Percentiles rank a stretch among this genome's conserved stretches.
Conservation (phyloP, 768 basidiomycete genomes). For the Lanmaoa rubissima region DNA sequence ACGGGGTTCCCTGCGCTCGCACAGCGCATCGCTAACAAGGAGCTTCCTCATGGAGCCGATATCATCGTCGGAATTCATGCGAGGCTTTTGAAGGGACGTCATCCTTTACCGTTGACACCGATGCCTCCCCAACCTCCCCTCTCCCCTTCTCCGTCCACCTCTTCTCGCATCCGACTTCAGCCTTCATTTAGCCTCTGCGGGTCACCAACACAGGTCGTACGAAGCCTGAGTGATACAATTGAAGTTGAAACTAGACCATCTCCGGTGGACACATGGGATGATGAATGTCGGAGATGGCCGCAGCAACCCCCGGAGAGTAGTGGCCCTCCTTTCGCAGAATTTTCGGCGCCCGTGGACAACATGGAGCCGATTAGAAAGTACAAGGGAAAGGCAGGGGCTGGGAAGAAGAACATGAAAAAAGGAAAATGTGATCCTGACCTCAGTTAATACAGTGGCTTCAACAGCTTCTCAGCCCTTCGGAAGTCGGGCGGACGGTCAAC, state of each 20-base stretch:
- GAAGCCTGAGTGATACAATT: too few species aligned
- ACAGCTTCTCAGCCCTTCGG: background rate
- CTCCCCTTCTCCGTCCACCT: background rate
- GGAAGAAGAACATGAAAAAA: background rate
- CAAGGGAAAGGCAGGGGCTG: background rate
- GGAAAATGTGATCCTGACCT: background rate
- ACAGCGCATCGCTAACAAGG: constrained; percentile 14
- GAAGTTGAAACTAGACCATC: background rate
- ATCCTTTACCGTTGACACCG: background rate
- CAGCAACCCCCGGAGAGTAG: too few species aligned
- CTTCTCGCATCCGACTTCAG: background rate
- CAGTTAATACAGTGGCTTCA: background rate
- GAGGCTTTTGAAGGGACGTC: constrained; percentile 12
- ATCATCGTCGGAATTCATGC: constrained; percentile 22
- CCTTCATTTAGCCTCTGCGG: too few species aligned
- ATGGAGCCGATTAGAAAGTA: too few species aligned
- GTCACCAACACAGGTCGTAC: background rate
- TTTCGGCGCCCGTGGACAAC: background rate
- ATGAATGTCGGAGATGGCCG: too few species aligned
- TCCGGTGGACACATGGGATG: too few species aligned
- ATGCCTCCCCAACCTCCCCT: too few species aligned
- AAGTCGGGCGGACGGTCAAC: too few species aligned
- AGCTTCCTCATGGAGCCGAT: constrained; percentile 21
- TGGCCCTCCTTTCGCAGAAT: background rate
- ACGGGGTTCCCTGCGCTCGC: constrained; percentile 11